These are phyloP conservation scores for Alternaria conjuncta DNA, from an alignment of 2,329 filamentous ascomycete genomes.

Conservation along the genomic window DNA sequence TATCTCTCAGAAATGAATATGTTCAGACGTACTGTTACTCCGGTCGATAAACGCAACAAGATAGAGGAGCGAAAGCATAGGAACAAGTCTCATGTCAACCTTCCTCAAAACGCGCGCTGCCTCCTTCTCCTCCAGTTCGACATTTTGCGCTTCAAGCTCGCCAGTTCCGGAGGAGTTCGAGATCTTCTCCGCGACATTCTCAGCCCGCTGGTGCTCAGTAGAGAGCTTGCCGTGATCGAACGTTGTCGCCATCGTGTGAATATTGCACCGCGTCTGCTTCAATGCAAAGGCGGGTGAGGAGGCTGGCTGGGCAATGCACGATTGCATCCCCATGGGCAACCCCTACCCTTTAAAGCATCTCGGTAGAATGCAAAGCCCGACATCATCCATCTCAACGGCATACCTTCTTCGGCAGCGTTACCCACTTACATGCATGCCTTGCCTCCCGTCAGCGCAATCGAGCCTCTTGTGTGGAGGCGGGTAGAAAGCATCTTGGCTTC, in stretches of 20 bases:
- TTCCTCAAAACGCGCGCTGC: conserved; percentile 41
- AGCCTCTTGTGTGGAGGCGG: conserved; percentile 11
- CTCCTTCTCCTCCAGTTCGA: conserved; percentile 36
- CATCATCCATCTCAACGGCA: conserved; percentile 7
- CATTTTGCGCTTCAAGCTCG: conserved; percentile 33
- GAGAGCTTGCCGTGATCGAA: conserved; percentile 20
- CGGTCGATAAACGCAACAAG: conserved; percentile 45
- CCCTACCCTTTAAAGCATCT: conserved; percentile 14
- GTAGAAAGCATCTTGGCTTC: conserved; percentile 7
- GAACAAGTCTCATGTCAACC: conserved; percentile 43
- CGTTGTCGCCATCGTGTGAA: conserved; percentile 16
- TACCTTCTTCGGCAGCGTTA: conserved; percentile 12
- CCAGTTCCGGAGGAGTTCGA: conserved; percentile 24
- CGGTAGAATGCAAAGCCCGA: conserved; percentile 21
- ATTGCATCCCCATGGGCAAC: neutral
- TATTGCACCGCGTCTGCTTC: neutral
- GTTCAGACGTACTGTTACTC: conserved; percentile 33
- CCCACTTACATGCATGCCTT: neutral
- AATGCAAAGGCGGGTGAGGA: neutral
- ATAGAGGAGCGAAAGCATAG: conserved; percentile 42
- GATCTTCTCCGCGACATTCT: conserved; percentile 35
- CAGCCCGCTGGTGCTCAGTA: conserved; percentile 23
- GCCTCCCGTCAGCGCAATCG: conserved; percentile 1
- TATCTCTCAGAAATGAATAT: neutral
- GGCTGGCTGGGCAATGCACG: conserved; percentile 2